Evolutionary conservation across 2,329 filamentous ascomycete species (phyloP).

Genomic region (Xylariomycetidae sp.): DNA sequence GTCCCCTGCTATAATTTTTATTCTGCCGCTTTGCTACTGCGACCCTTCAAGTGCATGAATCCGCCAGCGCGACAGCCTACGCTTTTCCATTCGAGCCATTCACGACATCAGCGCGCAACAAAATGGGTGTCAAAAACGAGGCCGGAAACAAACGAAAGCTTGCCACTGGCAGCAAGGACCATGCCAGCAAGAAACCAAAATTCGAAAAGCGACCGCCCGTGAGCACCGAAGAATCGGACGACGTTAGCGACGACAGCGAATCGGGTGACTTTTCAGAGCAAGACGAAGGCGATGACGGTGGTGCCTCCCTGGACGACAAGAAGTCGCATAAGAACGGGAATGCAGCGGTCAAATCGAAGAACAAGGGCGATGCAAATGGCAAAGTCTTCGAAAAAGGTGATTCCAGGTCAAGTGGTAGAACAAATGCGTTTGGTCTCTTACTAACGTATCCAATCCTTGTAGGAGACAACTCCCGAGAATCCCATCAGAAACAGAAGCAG

Average conservation of each 20-base stretch:
- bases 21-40: slow-evolving; percentile 11
- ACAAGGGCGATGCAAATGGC: slow-evolving; percentile 25
- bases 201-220: slow-evolving; percentile 30
- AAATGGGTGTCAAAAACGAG: slow-evolving; percentile 44
- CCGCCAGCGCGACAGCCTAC: slow-evolving; percentile 1
- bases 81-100: slow-evolving; percentile 1
- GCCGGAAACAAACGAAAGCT: slow-evolving; percentile 54
- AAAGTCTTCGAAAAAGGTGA: slow-evolving; percentile 38
- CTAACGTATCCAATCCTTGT: slow-evolving; percentile 11
- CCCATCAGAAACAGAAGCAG: slow-evolving; percentile 88
- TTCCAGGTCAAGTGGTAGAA: slow-evolving; percentile 10
- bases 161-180: slow-evolving; percentile 43
- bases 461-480: slow-evolving; percentile 71
- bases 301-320: slow-evolving; percentile 38
- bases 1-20: slow-evolving; percentile 17
- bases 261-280: slow-evolving; percentile 40
- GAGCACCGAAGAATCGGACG: slow-evolving; percentile 33
- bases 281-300: slow-evolving; percentile 50
- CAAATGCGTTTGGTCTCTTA: slow-evolving; percentile 1
- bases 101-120: slow-evolving; percentile 6
- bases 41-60: slow-evolving; percentile 10
- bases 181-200: slow-evolving; percentile 28
- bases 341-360: slow-evolving; percentile 21
- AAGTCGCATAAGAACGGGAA: slow-evolving; percentile 29
- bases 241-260: slow-evolving; percentile 30